A percentile compares a stretch with the other conserved stretches of the same genome.
Conservation (phyloP, 2,329 filamentous ascomycete species). For the Aspergillus phoenicis region DNA sequence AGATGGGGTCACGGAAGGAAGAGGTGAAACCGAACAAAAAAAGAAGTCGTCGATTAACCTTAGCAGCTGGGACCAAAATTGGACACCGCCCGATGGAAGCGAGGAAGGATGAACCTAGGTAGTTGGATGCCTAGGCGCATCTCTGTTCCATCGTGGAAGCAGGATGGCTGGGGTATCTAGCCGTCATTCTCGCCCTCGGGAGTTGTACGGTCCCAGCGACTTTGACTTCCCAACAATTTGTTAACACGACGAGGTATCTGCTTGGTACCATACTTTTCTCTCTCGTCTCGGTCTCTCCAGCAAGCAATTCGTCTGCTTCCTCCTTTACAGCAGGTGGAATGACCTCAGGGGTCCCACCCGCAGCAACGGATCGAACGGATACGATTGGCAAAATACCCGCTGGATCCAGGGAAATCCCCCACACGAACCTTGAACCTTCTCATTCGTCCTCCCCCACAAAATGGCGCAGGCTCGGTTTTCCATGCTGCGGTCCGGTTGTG, state of each 20-base stretch:
- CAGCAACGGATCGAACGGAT: slow-evolving; percentile 6
- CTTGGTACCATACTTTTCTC: too few relatives aligned
- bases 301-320: too few relatives aligned
- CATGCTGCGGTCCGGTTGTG: slow-evolving; percentile 4
- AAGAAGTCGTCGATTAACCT: not conserved
- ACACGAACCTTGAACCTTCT: slow-evolving; percentile 18
- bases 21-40: slow-evolving; percentile 4
- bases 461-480: slow-evolving; percentile 19
- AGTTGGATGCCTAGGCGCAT: not conserved
- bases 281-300: too few relatives aligned
- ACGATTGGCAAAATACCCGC: slow-evolving; percentile 17
- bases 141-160: not conserved
- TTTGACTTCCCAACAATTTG: too few relatives aligned
- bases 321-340: not conserved
- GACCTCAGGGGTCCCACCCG: slow-evolving; percentile 8
- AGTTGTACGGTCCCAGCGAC: too few relatives aligned
- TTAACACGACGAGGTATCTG: too few relatives aligned
- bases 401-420: slow-evolving; percentile 27
- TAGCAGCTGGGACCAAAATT: not conserved
- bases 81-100: not conserved
- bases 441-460: slow-evolving; percentile 24
- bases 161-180: not conserved
- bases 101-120: not conserved
- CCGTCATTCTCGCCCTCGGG: too few relatives aligned
- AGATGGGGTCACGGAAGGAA: not conserved